Conservation (phyloP, 1,139 yeast genomes). For the Barnettozyma hawaiiensis region DNA sequence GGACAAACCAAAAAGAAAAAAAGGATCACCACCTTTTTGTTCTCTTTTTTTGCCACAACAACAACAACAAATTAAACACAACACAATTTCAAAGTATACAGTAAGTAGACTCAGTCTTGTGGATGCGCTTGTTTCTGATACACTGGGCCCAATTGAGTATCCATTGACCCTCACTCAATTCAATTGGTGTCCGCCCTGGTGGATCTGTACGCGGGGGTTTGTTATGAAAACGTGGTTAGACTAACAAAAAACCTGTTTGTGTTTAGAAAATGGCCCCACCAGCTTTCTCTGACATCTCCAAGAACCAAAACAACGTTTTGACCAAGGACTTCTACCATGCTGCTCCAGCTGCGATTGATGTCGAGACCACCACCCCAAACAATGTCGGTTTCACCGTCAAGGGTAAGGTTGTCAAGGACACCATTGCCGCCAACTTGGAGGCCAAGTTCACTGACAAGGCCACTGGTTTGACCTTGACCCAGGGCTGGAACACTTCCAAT, state of each 20-base stretch:
- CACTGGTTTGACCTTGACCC: slow-evolving; percentile 88
- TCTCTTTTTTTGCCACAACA: neutral
- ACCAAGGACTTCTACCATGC: slow-evolving; percentile 91
- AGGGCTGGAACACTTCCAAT: slow-evolving; percentile 97
- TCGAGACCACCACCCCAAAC: slow-evolving; percentile 91
- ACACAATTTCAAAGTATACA: too few relatives aligned
- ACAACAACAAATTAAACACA: too few relatives aligned
- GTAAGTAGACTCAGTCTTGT: too few relatives aligned
- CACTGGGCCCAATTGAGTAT: neutral
- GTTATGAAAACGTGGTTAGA: neutral
- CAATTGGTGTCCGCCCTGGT: too few relatives aligned
- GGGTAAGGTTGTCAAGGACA: slow-evolving; percentile 82
- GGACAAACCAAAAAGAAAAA: too few relatives aligned
- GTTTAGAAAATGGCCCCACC: slow-evolving; percentile 50
- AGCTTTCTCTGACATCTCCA: slow-evolving; percentile 85
- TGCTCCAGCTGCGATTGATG: slow-evolving; percentile 81
- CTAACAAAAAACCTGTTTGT: neutral
- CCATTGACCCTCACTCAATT: too few relatives aligned
- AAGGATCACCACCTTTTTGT: neutral
- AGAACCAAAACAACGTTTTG: slow-evolving; percentile 84
- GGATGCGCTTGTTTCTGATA: neutral
- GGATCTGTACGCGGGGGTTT: too few relatives aligned
- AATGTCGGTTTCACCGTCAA: slow-evolving; percentile 93
- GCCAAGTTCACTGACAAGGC: slow-evolving; percentile 92
- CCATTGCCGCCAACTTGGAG: slow-evolving; percentile 86